Evolutionary conservation across 2,329 filamentous ascomycete genomes (phyloP).

Genomic region (Incumbomyces lentus): DNA sequence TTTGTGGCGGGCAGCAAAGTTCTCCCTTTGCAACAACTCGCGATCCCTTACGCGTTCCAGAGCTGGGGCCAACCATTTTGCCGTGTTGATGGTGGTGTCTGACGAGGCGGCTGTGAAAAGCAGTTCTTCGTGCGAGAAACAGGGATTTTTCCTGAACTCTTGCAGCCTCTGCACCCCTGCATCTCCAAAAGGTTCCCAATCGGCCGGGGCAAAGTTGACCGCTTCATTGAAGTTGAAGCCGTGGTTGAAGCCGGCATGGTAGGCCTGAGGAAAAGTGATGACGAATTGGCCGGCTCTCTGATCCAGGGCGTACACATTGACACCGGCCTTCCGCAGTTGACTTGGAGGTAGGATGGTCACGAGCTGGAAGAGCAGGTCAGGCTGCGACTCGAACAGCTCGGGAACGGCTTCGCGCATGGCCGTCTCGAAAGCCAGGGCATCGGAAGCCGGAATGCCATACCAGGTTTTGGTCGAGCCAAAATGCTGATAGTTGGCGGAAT

Average conservation of each 20-base stretch:
- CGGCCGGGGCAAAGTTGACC: slow-evolving; percentile 88
- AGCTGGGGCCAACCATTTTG: slow-evolving; percentile 89
- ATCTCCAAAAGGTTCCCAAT: slow-evolving; percentile 91
- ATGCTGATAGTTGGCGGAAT: slow-evolving; percentile 96
- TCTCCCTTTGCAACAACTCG: slow-evolving; percentile 57
- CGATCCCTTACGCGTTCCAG: slow-evolving; percentile 66
- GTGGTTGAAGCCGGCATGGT: slow-evolving; percentile 96
- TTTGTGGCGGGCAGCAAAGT: slow-evolving; percentile 58
- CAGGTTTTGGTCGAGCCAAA: slow-evolving; percentile 97
- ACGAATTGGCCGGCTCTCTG: slow-evolving; percentile 93
- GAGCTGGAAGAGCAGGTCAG: slow-evolving; percentile 89
- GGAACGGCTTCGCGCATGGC: slow-evolving; percentile 94
- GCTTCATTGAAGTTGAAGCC: slow-evolving; percentile 99
- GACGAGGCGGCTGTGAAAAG: slow-evolving; percentile 80
- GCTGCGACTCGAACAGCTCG: slow-evolving; percentile 92
- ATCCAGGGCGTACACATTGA: slow-evolving; percentile 88
- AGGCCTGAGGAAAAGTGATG: slow-evolving; percentile 91
- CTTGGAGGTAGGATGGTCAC: slow-evolving; percentile 93
- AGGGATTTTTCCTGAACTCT: slow-evolving; percentile 80
- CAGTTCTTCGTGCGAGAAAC: slow-evolving; percentile 94
- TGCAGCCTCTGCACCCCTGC: slow-evolving; percentile 77
- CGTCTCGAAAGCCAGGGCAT: slow-evolving; percentile 87
- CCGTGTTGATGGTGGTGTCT: slow-evolving; percentile 73
- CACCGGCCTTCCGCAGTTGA: slow-evolving; percentile 83
- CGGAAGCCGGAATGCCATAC: slow-evolving; percentile 93